Percentiles rank a stretch among this genome's conserved stretches.
These are phyloP conservation scores for Colletotrichum incanum DNA, from an alignment of 2,329 filamentous ascomycete species.

Conservation along the genomic window DNA sequence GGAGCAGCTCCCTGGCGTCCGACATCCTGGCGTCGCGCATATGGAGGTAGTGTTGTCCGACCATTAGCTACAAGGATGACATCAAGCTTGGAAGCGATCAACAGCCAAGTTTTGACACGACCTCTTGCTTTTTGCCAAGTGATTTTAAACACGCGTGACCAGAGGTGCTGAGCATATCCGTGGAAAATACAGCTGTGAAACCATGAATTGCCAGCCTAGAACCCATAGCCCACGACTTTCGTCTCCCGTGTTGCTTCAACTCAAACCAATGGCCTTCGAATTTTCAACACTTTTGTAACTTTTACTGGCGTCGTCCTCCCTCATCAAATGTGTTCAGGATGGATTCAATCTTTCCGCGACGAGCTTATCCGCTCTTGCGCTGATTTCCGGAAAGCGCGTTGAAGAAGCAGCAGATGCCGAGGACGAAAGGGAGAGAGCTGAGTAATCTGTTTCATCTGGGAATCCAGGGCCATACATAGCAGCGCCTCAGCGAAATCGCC, in stretches of 20 bases:
- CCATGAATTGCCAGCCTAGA: background rate
- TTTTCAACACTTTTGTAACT: background rate
- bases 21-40: background rate
- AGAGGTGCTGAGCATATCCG: background rate
- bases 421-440: too few species aligned
- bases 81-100: background rate
- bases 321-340: too few species aligned
- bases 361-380: too few species aligned
- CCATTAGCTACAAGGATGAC: background rate
- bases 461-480: too few species aligned
- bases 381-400: too few species aligned
- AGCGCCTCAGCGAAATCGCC: too few species aligned
- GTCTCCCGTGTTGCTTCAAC: background rate
- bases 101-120: background rate
- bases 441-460: too few species aligned
- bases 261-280: background rate
- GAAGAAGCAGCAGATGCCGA: too few species aligned
- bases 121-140: background rate
- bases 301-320: too few species aligned
- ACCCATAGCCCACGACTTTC: background rate
- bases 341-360: too few species aligned
- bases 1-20: background rate
- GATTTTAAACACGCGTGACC: background rate
- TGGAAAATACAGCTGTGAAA: background rate
- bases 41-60: too few species aligned